Evolutionary conservation across 73 alveolate species (phyloP).

Genomic region (Halteria grandinella): DNA sequence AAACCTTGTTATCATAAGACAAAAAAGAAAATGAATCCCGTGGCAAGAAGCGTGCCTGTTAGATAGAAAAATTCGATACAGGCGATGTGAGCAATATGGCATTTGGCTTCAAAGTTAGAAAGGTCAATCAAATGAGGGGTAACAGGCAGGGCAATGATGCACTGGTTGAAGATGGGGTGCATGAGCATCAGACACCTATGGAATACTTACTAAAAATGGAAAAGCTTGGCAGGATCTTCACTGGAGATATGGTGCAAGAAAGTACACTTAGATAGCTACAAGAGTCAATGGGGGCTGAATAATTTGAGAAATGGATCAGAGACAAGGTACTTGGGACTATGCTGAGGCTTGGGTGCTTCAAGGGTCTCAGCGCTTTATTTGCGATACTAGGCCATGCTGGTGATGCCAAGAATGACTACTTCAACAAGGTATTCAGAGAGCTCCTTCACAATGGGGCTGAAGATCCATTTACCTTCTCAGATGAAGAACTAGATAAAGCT

Average conservation of each 20-base stretch:
- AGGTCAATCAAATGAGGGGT: slow-evolving; percentile 94
- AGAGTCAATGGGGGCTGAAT: slow-evolving; percentile 59
- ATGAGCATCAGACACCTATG: slow-evolving; percentile 46
- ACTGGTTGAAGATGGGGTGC: slow-evolving; percentile 81
- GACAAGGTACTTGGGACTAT: slow-evolving; percentile 57
- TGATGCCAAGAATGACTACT: neutral
- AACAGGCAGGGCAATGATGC: slow-evolving; percentile 98
- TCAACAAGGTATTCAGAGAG: slow-evolving; percentile 1
- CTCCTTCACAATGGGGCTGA: neutral
- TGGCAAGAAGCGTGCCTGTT: slow-evolving; percentile 7
- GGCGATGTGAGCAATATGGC: slow-evolving; percentile 91
- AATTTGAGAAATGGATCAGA: slow-evolving; percentile 64
- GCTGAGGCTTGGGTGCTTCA: slow-evolving; percentile 81
- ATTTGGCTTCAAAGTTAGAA: slow-evolving; percentile 91
- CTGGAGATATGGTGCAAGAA: slow-evolving; percentile 10
- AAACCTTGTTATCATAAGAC: slow-evolving; percentile 1
- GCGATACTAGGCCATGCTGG: neutral
- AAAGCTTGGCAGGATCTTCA: slow-evolving; percentile 41
- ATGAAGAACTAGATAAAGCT: neutral
- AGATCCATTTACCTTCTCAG: slow-evolving; percentile 6
- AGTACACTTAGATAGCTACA: slow-evolving; percentile 68
- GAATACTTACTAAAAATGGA: slow-evolving; percentile 62
- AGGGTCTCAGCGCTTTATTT: slow-evolving; percentile 73
- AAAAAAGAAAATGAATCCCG: slow-evolving; percentile 36
- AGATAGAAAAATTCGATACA: slow-evolving; percentile 82